Evolutionary conservation across 1,284 basidiomycete species (phyloP).

Genomic region (Tetrapyrgos nigripes): DNA sequence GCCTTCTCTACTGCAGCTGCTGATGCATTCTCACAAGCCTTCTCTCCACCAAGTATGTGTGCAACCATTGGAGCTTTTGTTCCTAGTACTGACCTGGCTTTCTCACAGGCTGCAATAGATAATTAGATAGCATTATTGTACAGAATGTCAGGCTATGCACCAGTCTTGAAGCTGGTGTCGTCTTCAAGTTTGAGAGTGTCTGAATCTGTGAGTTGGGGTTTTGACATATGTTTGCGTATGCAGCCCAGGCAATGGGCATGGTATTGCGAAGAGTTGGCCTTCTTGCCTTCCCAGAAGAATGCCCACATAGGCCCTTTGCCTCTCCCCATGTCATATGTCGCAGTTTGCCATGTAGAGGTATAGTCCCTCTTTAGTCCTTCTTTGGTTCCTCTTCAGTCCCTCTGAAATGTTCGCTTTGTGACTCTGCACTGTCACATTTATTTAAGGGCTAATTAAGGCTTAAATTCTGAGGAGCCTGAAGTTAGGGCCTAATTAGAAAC

Average conservation of each 20-base stretch:
- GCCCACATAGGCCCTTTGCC: background rate
- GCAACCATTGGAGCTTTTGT: constrained; percentile 3
- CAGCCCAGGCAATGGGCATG: background rate
- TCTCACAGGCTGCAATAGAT: constrained; percentile 5
- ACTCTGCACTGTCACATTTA: constrained; percentile 8
- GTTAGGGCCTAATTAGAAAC: background rate
- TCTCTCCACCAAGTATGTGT: constrained; percentile 9
- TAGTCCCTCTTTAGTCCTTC: background rate
- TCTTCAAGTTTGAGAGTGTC: background rate
- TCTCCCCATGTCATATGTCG: background rate
- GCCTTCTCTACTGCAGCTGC: constrained; percentile 4
- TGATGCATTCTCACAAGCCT: constrained; percentile 7
- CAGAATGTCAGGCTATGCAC: background rate
- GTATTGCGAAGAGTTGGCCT: background rate
- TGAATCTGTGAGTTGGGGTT: background rate
- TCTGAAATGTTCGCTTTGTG: constrained; percentile 7
- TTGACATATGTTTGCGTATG: background rate
- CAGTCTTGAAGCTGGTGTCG: background rate
- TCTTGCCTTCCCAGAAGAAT: background rate
- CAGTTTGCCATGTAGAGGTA: background rate
- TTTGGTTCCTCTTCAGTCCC: background rate
- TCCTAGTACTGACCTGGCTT: background rate
- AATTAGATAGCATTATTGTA: background rate
- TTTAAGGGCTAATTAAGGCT: constrained; percentile 3
- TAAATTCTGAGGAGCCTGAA: background rate